Evolutionary conservation across 805 yeast genomes (phyloP).

Genomic region (Saccharomyces paradoxus): DNA sequence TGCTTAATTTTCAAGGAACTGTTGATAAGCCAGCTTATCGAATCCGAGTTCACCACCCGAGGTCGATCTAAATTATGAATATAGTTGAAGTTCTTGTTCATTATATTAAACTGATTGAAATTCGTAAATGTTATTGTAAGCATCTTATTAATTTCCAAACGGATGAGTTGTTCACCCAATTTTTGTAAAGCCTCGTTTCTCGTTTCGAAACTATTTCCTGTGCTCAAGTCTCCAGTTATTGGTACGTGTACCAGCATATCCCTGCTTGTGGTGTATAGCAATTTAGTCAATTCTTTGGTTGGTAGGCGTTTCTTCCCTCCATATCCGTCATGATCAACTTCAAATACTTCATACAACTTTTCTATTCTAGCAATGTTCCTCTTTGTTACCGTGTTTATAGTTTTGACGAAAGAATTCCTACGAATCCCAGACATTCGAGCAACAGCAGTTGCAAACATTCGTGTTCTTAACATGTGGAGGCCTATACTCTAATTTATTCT

Average conservation of each 20-base stretch:
- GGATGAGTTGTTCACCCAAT: neutral
- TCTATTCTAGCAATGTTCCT: neutral
- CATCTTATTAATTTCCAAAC: neutral
- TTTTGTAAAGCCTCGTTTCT: neutral
- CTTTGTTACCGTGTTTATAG: neutral
- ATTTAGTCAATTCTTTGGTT: neutral
- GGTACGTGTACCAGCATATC: neutral
- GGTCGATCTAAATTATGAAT: neutral
- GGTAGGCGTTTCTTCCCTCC: neutral
- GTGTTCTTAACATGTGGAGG: neutral
- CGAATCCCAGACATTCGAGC: neutral
- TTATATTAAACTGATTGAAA: neutral
- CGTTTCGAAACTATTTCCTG: neutral
- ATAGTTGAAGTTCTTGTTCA: neutral
- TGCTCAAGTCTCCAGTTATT: neutral
- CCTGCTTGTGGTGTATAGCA: neutral
- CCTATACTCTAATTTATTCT: neutral
- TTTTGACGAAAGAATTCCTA: neutral
- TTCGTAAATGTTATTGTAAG: neutral
- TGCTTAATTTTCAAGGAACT: neutral
- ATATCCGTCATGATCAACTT: neutral
- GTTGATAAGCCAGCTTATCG: neutral
- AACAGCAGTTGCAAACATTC: neutral
- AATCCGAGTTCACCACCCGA: neutral
- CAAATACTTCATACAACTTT: neutral